A percentile compares a stretch with the other conserved stretches of the same genome.
These are phyloP conservation scores for Takakia lepidozioides DNA, from an alignment of 225 moss, liverwort and hornwort genomes.

Conservation along the genomic window DNA sequence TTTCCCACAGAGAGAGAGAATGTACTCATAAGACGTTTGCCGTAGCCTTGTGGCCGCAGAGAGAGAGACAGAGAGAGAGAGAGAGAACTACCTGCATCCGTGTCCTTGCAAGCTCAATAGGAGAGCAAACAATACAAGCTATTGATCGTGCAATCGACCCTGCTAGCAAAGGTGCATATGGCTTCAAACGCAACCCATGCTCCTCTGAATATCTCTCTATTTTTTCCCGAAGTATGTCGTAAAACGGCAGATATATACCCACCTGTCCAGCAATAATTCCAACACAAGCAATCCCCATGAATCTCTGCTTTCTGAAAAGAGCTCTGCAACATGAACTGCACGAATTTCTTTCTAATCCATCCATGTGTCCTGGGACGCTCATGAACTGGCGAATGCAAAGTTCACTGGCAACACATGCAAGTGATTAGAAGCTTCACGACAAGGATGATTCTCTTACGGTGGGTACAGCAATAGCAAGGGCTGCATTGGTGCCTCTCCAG, in stretches of 20 bases:
- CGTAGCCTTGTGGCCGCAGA: no score
- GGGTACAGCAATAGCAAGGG: conserved; percentile 50
- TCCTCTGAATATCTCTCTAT: conserved; percentile 46
- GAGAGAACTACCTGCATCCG: conserved; percentile 74
- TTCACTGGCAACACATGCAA: no score
- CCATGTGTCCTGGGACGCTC: no score
- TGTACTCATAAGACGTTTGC: no score
- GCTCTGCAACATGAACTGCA: no score
- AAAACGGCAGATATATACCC: conserved; percentile 91
- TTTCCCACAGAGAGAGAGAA: no score
- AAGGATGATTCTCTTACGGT: conserved; percentile 39
- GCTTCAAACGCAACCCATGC: conserved; percentile 34
- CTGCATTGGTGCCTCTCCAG: conserved; percentile 35
- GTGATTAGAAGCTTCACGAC: no score
- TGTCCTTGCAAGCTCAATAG: conserved; percentile 93
- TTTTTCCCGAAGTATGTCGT: conserved; percentile 71
- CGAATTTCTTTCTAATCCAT: no score
- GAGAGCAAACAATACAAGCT: conserved; percentile 86
- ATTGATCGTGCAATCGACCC: conserved; percentile 81
- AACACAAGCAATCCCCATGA: no score
- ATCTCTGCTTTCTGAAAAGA: no score
- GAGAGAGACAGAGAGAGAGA: no score
- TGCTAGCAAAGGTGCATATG: conserved; percentile 73
- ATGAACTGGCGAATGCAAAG: no score
- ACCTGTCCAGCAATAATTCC: conserved; percentile 58